phyloP scores from a whole-genome alignment of 2,329 filamentous ascomycete species.

The Fusarium camptoceras region DNA sequence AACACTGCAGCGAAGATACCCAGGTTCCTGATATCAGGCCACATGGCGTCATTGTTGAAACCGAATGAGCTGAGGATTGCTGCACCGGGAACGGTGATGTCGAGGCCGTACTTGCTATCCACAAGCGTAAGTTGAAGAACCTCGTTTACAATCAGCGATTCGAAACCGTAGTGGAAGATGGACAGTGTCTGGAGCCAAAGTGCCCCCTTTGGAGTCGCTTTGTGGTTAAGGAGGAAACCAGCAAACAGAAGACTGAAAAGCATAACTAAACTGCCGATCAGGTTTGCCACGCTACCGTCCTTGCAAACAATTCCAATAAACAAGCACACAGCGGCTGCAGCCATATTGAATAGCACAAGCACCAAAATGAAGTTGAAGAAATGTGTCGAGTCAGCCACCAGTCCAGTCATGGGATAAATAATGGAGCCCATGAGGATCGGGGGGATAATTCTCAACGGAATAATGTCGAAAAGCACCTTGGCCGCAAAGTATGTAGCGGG shows the following conservation, averaged over 20 bases:
- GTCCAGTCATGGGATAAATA: constrained; percentile 96
- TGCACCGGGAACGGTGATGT: constrained; percentile 95
- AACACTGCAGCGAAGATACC: constrained; percentile 86
- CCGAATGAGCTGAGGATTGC: constrained; percentile 95
- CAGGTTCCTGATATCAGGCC: constrained; percentile 84
- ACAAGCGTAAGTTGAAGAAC: constrained; percentile 89
- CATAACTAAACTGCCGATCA: constrained; percentile 96
- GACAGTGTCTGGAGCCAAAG: constrained; percentile 93
- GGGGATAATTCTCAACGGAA: constrained; percentile 92
- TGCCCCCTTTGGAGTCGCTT: constrained; percentile 87
- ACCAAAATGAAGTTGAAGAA: constrained; percentile 94
- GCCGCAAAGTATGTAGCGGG: constrained; percentile 93
- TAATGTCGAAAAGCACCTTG: constrained; percentile 98
- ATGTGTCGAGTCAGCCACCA: constrained; percentile 82
- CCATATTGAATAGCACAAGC: constrained; percentile 94
- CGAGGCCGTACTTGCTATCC: constrained; percentile 94
- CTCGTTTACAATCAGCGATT: constrained; percentile 96
- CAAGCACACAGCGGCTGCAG: constrained; percentile 90
- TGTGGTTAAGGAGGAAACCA: constrained; percentile 91
- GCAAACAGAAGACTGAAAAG: constrained; percentile 96
- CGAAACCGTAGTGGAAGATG: constrained; percentile 98
- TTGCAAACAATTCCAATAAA: constrained; percentile 97
- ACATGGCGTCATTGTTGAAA: constrained; percentile 88
- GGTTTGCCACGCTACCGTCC: constrained; percentile 89
- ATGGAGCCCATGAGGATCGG: constrained; percentile 96